Evolutionary conservation across 1,284 basidiomycete genomes (phyloP), one percentile per base, ranked within the genome.

Genomic region (Sporisorium scitamineum): DNA sequence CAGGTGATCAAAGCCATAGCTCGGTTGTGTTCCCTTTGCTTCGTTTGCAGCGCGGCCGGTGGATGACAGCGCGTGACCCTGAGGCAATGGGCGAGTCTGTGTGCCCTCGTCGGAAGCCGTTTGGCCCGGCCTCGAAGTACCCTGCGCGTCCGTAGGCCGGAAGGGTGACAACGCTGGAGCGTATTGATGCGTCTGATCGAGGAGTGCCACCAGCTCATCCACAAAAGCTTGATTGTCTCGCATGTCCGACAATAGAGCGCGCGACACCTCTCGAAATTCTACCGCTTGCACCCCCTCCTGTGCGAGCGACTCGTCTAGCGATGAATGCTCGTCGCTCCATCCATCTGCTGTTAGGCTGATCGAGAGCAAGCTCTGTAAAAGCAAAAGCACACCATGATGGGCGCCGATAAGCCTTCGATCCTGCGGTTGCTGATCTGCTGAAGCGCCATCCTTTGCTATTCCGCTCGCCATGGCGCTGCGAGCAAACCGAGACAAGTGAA

Each of bases 151-250:
- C 18, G 44, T 16, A 5, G 67, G 55, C 31, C 71, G 66, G 59
- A 80, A 80, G 1, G 79, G 79, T 11, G 79, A 80, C 18, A 79
- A 37, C 2, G 79, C 67, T 1, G 79, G 79, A 16, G 75, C 72
- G 32, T 70, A 79, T 34, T 56, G 58, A 20, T 70, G 61, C 22
- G 70, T 72, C 48, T 70, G 65, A 31, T 77, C 56, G 14, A 80
- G 45, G 16, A 80, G 57, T 2, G 47, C 68, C 9, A 70, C 61
- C 10, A 72, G 55, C 58, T 70, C 72, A 45, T 63, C 69, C 5
- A 63, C 51, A 50, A 70, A 60, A 3, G 54, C 54, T 16, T 31
- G 5, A 29, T 58, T 48, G 18, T 39, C 1, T 13, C 69, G 59
- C 61, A 72, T 61, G 10, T 52, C 34, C 6, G 31, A 59, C 9